Conservation (phyloP, 192 early-diverging fungal species). For the Linnemannia schmuckeri region DNA sequence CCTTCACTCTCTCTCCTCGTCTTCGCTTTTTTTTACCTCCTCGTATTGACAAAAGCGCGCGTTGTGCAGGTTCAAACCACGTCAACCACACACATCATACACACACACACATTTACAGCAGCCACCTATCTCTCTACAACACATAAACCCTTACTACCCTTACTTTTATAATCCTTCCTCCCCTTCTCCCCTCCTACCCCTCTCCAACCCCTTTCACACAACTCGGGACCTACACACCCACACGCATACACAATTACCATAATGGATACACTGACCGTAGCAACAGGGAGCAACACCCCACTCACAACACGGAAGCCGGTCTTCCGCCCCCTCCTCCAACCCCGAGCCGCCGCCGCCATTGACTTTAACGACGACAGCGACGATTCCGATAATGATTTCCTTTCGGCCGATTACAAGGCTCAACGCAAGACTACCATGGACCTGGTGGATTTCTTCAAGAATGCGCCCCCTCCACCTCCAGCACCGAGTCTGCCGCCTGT, state of each 20-base stretch:
- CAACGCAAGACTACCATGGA: constrained; percentile 31
- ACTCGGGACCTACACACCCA: not conserved
- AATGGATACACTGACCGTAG: not conserved
- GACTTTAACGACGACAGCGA: constrained; percentile 46
- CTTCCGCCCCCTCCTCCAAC: constrained; percentile 35
- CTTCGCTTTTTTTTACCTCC: not conserved
- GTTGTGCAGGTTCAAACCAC: not conserved
- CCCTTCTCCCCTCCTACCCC: not conserved
- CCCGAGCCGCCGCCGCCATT: constrained; percentile 29
- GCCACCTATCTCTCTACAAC: not conserved
- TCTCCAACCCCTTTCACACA: not conserved
- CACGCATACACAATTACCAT: not conserved
- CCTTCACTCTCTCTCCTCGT: not conserved
- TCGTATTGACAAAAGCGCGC: not conserved
- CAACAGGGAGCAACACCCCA: not conserved
- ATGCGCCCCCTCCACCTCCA: constrained; percentile 24
- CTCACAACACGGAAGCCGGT: not conserved
- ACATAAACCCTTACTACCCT: not conserved
- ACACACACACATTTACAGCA: not conserved
- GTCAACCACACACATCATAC: not conserved
- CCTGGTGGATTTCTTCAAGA: constrained; percentile 48
- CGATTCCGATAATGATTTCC: not conserved
- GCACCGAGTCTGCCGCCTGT: constrained; percentile 13
- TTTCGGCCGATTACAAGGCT: constrained; percentile 36
- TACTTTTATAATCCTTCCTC: not conserved